Evolutionary conservation across 2,329 filamentous ascomycete species (phyloP).

Genomic region (Claviceps monticola): DNA sequence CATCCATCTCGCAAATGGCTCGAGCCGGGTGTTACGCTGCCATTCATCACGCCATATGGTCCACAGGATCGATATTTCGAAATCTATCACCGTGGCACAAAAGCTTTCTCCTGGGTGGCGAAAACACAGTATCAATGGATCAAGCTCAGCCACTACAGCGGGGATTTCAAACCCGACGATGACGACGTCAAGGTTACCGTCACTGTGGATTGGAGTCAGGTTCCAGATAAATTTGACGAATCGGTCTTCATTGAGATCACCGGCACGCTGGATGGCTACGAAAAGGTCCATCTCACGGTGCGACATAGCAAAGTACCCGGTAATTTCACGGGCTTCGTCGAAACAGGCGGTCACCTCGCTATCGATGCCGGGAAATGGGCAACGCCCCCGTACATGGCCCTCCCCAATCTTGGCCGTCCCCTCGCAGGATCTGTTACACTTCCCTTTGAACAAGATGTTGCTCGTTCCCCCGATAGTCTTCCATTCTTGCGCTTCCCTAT

Average conservation of each 20-base stretch:
- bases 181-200: constrained; percentile 18
- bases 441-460: constrained; percentile 8
- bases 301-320: constrained; percentile 13
- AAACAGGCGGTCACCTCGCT: constrained; percentile 19
- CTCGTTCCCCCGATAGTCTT: constrained; percentile 6
- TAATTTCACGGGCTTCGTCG: constrained; percentile 22
- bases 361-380: constrained; percentile 18
- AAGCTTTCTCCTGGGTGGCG: constrained; percentile 17
- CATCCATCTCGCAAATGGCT: constrained; percentile 26
- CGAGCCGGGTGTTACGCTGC: constrained; percentile 15
- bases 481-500: constrained; percentile 17
- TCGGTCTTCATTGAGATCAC: constrained; percentile 21
- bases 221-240: constrained; percentile 28
- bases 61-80: constrained; percentile 20
- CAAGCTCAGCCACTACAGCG: constrained; percentile 15
- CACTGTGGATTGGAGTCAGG: constrained; percentile 21
- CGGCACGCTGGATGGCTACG: constrained; percentile 24
- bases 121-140: constrained; percentile 20
- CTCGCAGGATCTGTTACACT: constrained; percentile 11
- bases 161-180: constrained; percentile 17
- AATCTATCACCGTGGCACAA: constrained; percentile 20
- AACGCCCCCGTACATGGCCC: constrained; percentile 13
- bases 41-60: constrained; percentile 18
- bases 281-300: constrained; percentile 18
- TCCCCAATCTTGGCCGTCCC: constrained; percentile 18